Percentiles rank a stretch among this genome's conserved stretches.
These are phyloP conservation scores for Mortierella sp. DNA, from an alignment of 371 early-diverging fungal genomes.

Conservation along the genomic window DNA sequence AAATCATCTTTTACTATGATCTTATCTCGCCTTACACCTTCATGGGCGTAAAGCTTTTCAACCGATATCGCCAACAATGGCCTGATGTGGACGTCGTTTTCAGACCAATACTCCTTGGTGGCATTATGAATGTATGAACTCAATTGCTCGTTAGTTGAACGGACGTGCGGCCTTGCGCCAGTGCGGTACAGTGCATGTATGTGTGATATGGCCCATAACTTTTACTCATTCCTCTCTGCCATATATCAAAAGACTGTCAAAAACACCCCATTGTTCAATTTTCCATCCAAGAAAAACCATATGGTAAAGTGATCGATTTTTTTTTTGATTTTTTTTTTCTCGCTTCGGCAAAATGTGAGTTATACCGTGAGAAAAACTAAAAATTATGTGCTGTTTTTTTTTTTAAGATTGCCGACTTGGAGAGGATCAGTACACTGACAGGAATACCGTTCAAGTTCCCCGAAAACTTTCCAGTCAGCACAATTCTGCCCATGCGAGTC, in stretches of 20 bases:
- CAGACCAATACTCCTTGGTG: conserved; percentile 49
- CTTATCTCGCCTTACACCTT: conserved; percentile 51
- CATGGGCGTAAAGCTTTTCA: conserved; percentile 49
- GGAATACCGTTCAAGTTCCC: conserved; percentile 48
- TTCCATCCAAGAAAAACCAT: conserved; percentile 41
- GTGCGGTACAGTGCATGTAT: too few relatives aligned
- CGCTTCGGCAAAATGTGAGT: not conserved
- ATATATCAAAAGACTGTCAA: conserved; percentile 18
- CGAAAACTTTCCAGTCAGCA: conserved; percentile 32
- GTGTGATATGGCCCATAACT: not conserved
- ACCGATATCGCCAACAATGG: conserved; percentile 39
- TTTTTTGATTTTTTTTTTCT: not conserved
- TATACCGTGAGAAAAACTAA: conserved; percentile 22
- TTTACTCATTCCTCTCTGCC: not conserved
- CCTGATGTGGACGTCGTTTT: conserved; percentile 36
- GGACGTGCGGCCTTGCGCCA: too few relatives aligned
- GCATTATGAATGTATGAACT: conserved; percentile 40
- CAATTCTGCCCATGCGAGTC: conserved; percentile 49
- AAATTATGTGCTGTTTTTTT: not conserved
- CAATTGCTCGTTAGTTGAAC: too few relatives aligned
- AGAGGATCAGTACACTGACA: conserved; percentile 38
- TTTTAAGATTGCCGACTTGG: conserved; percentile 34
- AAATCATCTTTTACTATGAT: conserved; percentile 44
- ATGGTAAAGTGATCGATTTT: too few relatives aligned
- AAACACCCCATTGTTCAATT: conserved; percentile 35